These are phyloP conservation scores for Daedaleopsis nitida DNA, from an alignment of 768 basidiomycete genomes.

Conservation along the genomic window DNA sequence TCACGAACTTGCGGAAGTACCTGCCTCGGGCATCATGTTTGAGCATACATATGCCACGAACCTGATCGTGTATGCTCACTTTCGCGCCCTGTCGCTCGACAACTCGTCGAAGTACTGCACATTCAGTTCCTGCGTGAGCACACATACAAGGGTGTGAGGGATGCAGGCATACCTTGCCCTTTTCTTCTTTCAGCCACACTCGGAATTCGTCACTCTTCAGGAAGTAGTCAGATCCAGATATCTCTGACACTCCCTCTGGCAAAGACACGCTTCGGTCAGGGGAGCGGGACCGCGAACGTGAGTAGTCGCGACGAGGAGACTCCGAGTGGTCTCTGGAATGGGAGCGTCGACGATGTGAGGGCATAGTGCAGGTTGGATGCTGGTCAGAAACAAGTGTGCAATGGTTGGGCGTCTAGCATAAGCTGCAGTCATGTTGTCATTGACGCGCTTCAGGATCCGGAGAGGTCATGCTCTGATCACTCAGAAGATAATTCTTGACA, in stretches of 20 bases:
- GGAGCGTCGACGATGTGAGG: constrained; percentile 30
- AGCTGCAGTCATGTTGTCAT: too few relatives aligned
- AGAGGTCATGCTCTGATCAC: too few relatives aligned
- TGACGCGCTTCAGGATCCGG: background rate
- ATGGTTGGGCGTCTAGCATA: background rate
- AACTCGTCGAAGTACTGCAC: constrained; percentile 84
- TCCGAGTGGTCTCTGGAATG: constrained; percentile 24
- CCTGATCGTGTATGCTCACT: constrained; percentile 42
- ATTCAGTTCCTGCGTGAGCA: constrained; percentile 18
- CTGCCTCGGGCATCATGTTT: constrained; percentile 39
- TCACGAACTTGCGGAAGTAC: constrained; percentile 93
- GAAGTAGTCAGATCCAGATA: constrained; percentile 87
- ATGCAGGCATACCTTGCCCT: constrained; percentile 49
- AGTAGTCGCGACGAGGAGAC: constrained; percentile 21
- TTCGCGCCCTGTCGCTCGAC: constrained; percentile 78
- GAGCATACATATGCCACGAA: constrained; percentile 30
- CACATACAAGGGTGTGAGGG: too few relatives aligned
- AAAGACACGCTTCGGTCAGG: constrained; percentile 47
- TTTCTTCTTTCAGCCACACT: constrained; percentile 80
- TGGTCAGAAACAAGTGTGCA: background rate
- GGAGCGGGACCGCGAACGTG: constrained; percentile 42
- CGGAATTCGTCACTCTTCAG: constrained; percentile 86
- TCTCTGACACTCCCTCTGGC: constrained; percentile 58
- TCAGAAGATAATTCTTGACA: too few relatives aligned
- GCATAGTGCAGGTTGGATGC: constrained; percentile 18